Evolutionary conservation across 176 grass and related monocot species (phyloP), one percentile per base, ranked within the genome.

Genomic region (Zea luxurians): DNA sequence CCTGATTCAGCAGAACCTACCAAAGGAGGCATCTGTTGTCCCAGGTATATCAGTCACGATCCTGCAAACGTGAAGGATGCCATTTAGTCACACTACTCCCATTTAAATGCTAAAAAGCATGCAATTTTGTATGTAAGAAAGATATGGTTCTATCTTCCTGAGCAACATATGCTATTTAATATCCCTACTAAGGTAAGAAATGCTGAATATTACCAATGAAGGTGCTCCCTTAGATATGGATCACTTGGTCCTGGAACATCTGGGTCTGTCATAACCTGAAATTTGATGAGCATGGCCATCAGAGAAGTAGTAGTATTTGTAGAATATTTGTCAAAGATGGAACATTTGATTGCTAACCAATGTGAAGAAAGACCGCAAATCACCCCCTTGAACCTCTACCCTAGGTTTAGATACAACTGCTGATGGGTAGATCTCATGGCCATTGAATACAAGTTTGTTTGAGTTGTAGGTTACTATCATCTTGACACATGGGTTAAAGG

Each of bases 221-320:
- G 80, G 49, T 93, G 92, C 76, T 99, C 92, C 85, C 96, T 76
- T 49, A 86, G 90, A 80, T 99, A 91, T 41, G 96, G 96, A 83
- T 99, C 96, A 78, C 96, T 96, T 6, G 96, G 92, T 44, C 96
- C 92, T 75, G 96, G 96, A 47, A 93, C 96, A 89, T 99, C 92
- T 60, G 96, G 96, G 57, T 99, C 96, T 54, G 78, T 99, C 96
- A 99, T 99, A 57, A 99, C 88, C 96, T 99, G 84, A 45, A 82
- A 75, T 80, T 74, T 66, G 40, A 72, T 44, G 21, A 67, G 53
- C 70, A 36, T 57, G 12, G 61, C 17, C 74, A 64, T 71, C 13
- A 79, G 15, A 37, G 17, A 27, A 64, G 54, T 68, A 78, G 66
- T 13, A 13, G 5, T 7, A 55, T 40, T 17, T 53, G 50, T 17